These are phyloP conservation scores for Nidularia pulvinata DNA, from an alignment of 768 basidiomycete genomes.

Conservation along the genomic window DNA sequence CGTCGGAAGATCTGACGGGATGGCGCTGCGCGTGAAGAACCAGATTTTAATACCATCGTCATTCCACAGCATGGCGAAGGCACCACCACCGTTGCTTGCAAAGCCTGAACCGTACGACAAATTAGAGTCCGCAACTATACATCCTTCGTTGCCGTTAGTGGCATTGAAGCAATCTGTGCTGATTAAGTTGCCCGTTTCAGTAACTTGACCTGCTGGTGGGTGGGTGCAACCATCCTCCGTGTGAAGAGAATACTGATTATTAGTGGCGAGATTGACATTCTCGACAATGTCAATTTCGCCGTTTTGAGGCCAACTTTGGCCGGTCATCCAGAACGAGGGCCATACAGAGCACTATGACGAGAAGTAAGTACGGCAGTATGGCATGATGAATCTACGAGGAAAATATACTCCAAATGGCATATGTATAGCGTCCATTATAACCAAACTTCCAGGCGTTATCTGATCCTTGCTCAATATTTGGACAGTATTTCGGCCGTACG, in stretches of 20 bases:
- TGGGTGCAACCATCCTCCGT: constrained; percentile 41
- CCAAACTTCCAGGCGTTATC: constrained; percentile 62
- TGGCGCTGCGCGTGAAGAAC: constrained; percentile 49
- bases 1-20: constrained; percentile 50
- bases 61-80: constrained; percentile 59
- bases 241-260: constrained; percentile 71
- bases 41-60: constrained; percentile 50
- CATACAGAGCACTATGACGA: constrained; percentile 47
- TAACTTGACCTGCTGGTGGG: constrained; percentile 16
- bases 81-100: constrained; percentile 46
- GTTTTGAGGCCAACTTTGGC: constrained; percentile 48
- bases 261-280: constrained; percentile 58
- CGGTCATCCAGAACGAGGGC: constrained; percentile 55
- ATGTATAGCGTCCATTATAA: constrained; percentile 56
- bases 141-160: constrained; percentile 40
- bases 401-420: constrained; percentile 78
- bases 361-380: no score
- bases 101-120: constrained; percentile 41
- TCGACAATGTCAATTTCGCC: constrained; percentile 80
- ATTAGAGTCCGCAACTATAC: constrained; percentile 40
- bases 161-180: constrained; percentile 39
- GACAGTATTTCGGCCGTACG: constrained; percentile 27
- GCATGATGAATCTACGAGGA: constrained; percentile 72
- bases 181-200: constrained; percentile 20
- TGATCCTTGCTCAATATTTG: constrained; percentile 1